Conservation (phyloP, 1,284 basidiomycete species). For the Moesziomyces parantarcticus region DNA sequence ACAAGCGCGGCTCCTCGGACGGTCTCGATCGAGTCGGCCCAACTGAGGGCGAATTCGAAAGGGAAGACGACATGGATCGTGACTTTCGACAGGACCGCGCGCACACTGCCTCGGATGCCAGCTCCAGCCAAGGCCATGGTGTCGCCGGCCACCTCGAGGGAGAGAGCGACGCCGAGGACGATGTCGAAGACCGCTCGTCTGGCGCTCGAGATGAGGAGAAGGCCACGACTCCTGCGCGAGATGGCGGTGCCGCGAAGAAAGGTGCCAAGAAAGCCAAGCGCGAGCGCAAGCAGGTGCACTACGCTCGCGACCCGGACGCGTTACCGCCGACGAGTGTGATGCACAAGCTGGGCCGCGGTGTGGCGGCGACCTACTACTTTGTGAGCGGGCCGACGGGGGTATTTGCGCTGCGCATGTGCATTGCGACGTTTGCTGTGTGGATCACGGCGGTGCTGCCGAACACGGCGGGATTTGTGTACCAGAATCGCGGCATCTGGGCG, state of each 20-base stretch:
- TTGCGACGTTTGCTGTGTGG: conserved; percentile 73
- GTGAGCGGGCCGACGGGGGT: conserved; percentile 72
- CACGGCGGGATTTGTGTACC: conserved; percentile 57
- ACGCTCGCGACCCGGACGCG: conserved; percentile 78
- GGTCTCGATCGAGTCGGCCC: conserved; percentile 33
- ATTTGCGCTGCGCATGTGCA: conserved; percentile 73
- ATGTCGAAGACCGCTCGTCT: conserved; percentile 1
- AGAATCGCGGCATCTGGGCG: conserved; percentile 63
- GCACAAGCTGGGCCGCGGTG: conserved; percentile 50
- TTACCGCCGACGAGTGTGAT: conserved; percentile 72
- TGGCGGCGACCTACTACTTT: conserved; percentile 35
- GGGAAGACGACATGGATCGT: conserved; percentile 38
- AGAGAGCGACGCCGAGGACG: conserved; percentile 20
- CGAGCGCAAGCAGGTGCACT: conserved; percentile 11
- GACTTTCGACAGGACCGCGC: conserved; percentile 37
- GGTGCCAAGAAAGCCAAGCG: conserved; percentile 6
- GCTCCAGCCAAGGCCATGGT: background rate
- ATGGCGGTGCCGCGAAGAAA: background rate
- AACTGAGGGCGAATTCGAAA: conserved; percentile 24
- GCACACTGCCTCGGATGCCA: conserved; percentile 6
- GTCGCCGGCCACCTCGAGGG: conserved; percentile 19
- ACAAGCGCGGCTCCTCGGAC: conserved; percentile 31
- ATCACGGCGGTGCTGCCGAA: conserved; percentile 70
- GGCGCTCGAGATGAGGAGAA: conserved; percentile 32
- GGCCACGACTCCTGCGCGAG: background rate